phyloP scores from a whole-genome alignment of 306 rosid species.

The Luffa aegyptiaca region DNA sequence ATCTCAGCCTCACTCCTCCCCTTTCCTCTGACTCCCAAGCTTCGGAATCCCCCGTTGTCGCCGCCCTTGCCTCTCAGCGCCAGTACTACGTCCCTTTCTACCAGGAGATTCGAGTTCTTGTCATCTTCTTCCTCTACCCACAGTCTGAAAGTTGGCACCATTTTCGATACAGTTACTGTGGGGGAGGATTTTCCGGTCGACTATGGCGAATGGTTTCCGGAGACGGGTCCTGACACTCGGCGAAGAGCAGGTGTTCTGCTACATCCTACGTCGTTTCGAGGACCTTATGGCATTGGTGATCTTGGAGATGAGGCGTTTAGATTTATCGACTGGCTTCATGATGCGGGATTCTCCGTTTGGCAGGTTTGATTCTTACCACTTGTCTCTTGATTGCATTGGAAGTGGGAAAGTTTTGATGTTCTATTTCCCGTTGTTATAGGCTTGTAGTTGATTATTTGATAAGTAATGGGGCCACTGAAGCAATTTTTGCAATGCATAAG shows the following conservation, averaged over 20 bases:
- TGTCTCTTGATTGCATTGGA: neutral
- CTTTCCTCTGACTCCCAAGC: neutral
- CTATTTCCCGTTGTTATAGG: neutral
- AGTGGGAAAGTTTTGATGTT: neutral
- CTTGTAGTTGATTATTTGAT: neutral
- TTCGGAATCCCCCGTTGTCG: neutral
- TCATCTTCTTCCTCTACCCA: neutral
- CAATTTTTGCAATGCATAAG: neutral
- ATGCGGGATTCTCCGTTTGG: constrained; percentile 76
- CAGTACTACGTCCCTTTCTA: neutral
- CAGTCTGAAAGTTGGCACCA: neutral
- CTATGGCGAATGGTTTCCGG: constrained; percentile 55
- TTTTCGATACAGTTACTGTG: constrained; percentile 1
- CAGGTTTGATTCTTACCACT: constrained; percentile 32
- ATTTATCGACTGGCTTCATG: constrained; percentile 77
- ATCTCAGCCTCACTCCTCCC: neutral
- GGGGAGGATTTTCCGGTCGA: constrained; percentile 50
- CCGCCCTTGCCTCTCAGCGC: neutral
- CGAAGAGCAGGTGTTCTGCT: constrained; percentile 80
- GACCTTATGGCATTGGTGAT: constrained; percentile 85
- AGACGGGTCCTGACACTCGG: constrained; percentile 25
- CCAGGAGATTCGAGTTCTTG: neutral
- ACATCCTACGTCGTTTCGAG: constrained; percentile 86
- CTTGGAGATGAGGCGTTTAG: constrained; percentile 71
- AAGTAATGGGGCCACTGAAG: neutral